These are phyloP conservation scores for Globisporangium camurandrum DNA, from an alignment of 352 stramenopile genomes.

Conservation along the genomic window DNA sequence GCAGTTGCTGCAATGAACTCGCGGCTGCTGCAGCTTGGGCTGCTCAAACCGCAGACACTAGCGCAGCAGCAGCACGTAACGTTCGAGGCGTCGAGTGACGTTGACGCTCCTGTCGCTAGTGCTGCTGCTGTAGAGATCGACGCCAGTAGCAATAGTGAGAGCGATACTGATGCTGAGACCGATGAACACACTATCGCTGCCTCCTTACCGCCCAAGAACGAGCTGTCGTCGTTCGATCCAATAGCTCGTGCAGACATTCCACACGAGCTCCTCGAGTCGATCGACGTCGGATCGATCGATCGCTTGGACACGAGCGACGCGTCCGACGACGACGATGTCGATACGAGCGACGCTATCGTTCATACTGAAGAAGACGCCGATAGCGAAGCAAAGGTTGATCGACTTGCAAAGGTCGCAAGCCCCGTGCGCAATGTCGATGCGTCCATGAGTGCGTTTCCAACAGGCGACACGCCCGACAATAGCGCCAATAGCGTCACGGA, in stretches of 20 bases:
- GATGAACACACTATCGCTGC: too few species aligned
- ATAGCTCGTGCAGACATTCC: constrained; percentile 19
- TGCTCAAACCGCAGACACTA: constrained; percentile 28
- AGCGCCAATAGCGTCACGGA: neutral
- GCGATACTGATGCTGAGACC: neutral
- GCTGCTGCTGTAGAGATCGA: too few species aligned
- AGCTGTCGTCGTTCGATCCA: too few species aligned
- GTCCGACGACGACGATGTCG: neutral
- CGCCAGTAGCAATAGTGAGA: neutral
- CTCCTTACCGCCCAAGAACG: too few species aligned
- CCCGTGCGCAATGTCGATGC: constrained; percentile 12
- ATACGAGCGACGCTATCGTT: neutral
- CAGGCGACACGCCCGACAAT: neutral
- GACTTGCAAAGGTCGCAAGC: too few species aligned
- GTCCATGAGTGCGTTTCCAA: constrained; percentile 33
- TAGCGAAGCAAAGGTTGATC: too few species aligned
- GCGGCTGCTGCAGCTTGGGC: constrained; percentile 47
- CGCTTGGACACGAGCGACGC: too few species aligned
- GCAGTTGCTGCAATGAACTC: constrained; percentile 72
- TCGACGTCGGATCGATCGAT: too few species aligned
- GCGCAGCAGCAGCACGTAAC: neutral
- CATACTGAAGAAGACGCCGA: too few species aligned
- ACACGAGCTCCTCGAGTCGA: constrained; percentile 39
- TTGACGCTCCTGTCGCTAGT: too few species aligned
- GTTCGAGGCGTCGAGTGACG: too few species aligned